These are phyloP conservation scores for Botrytis cinerea DNA, from an alignment of 2,329 filamentous ascomycete species.

Conservation along the genomic window DNA sequence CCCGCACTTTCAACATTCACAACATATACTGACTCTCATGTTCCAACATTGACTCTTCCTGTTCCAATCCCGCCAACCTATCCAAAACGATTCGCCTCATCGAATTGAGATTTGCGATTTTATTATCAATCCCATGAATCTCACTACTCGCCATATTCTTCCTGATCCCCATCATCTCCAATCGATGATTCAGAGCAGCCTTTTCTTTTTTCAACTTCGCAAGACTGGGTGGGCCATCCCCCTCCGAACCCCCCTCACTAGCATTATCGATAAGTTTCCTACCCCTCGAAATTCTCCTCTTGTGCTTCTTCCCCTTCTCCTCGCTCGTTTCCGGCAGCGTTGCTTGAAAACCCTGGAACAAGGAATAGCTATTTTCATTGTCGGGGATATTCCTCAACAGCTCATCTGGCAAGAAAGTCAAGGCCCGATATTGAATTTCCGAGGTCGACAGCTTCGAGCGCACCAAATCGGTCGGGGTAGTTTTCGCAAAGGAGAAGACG, in stretches of 20 bases:
- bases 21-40: conserved; percentile 68
- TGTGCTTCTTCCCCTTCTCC: conserved; percentile 64
- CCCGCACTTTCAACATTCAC: neutral
- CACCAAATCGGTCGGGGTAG: too few species aligned
- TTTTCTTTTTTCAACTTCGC: conserved; percentile 78
- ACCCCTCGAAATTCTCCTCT: conserved; percentile 70
- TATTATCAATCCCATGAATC: conserved; percentile 94
- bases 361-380: conserved; percentile 79
- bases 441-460: conserved; percentile 39
- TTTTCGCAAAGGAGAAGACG: too few species aligned
- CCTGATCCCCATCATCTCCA: conserved; percentile 87
- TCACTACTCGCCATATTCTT: conserved; percentile 98
- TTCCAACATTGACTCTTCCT: conserved; percentile 87
- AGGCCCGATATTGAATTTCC: conserved; percentile 91
- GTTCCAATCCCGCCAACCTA: conserved; percentile 79
- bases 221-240: conserved; percentile 65
- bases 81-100: conserved; percentile 94
- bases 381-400: conserved; percentile 88
- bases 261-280: conserved; percentile 73
- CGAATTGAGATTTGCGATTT: conserved; percentile 87
- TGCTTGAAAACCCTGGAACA: conserved; percentile 96
- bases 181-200: conserved; percentile 74
- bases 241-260: conserved; percentile 38
- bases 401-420: conserved; percentile 87
- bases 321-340: conserved; percentile 74